Conservation (phyloP, 2,329 filamentous ascomycete genomes). For the Magnaporthiopsis incrustans region DNA sequence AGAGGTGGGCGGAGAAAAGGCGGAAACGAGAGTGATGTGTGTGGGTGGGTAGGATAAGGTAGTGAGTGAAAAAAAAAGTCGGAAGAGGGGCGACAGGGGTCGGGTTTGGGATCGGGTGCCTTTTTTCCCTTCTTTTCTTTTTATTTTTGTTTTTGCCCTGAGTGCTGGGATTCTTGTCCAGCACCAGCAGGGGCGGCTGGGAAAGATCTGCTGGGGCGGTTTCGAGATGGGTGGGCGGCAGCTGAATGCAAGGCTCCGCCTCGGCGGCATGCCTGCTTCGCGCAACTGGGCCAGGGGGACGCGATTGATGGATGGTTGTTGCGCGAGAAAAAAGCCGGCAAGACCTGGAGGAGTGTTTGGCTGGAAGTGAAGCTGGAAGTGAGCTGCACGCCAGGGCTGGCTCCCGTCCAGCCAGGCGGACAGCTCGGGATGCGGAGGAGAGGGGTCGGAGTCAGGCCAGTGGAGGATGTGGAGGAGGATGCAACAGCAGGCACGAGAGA, state of each 20-base stretch:
- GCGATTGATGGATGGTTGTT: too few species aligned
- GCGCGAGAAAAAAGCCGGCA: too few species aligned
- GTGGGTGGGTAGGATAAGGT: conserved; percentile 7
- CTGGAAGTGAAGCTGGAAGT: too few species aligned
- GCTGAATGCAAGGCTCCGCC: conserved; percentile 14
- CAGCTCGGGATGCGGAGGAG: too few species aligned
- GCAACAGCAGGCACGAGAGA: conserved; percentile 4
- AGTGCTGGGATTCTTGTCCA: conserved; percentile 8
- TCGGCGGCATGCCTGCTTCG: too few species aligned
- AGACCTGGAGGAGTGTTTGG: too few species aligned
- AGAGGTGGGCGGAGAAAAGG: neutral
- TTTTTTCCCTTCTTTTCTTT: neutral
- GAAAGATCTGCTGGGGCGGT: conserved; percentile 13
- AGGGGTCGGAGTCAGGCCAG: too few species aligned
- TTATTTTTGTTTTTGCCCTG: too few species aligned
- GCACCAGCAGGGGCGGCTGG: conserved; percentile 7
- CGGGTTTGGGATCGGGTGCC: conserved; percentile 15
- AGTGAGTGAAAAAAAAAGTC: conserved; percentile 10
- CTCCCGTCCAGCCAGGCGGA: too few species aligned
- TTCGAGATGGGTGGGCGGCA: conserved; percentile 24
- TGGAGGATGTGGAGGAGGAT: conserved; percentile 12
- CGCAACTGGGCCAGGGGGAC: too few species aligned
- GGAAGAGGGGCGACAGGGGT: conserved; percentile 5
- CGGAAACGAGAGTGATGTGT: conserved; percentile 9
- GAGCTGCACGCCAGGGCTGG: too few species aligned